Conservation (phyloP, 208 protist genomes). For the Wallacemonas sp. region DNA sequence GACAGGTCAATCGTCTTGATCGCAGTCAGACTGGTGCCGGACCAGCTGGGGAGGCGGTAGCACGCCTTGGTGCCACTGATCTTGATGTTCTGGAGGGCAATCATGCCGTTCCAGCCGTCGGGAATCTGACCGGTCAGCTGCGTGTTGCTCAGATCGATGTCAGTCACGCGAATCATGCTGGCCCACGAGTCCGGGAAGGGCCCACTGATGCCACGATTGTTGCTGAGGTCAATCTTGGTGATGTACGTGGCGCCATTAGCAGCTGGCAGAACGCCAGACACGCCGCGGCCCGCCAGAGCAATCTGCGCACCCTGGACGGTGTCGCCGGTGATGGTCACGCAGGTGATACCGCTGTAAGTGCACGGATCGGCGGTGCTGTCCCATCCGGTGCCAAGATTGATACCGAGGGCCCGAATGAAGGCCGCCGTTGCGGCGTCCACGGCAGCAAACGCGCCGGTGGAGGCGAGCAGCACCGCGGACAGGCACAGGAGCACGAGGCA, state of each 20-base stretch:
- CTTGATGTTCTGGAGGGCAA: constrained; percentile 14
- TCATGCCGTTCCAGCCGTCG: constrained; percentile 25
- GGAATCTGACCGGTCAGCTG: constrained; percentile 10
- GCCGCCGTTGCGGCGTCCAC: background rate
- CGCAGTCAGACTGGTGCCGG: constrained; percentile 14
- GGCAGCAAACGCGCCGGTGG: background rate
- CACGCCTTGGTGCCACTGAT: constrained; percentile 22
- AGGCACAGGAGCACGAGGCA: constrained; percentile 5
- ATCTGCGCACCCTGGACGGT: background rate
- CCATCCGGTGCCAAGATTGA: background rate
- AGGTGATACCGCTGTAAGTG: constrained; percentile 17
- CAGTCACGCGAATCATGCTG: constrained; percentile 5
- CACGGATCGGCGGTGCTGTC: background rate
- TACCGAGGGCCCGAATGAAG: background rate
- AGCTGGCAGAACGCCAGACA: constrained; percentile 11
- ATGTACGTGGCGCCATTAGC: background rate
- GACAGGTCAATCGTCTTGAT: constrained; percentile 22
- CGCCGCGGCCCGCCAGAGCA: constrained; percentile 15
- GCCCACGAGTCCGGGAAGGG: background rate
- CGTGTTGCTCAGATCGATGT: constrained; percentile 10
- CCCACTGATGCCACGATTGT: background rate
- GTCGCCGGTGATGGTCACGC: background rate
- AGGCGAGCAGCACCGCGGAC: background rate
- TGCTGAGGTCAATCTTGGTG: background rate
- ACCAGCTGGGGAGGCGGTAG: constrained; percentile 28